Conservation (phyloP, 2,329 filamentous ascomycete genomes). For the Alternaria ethzedia region DNA sequence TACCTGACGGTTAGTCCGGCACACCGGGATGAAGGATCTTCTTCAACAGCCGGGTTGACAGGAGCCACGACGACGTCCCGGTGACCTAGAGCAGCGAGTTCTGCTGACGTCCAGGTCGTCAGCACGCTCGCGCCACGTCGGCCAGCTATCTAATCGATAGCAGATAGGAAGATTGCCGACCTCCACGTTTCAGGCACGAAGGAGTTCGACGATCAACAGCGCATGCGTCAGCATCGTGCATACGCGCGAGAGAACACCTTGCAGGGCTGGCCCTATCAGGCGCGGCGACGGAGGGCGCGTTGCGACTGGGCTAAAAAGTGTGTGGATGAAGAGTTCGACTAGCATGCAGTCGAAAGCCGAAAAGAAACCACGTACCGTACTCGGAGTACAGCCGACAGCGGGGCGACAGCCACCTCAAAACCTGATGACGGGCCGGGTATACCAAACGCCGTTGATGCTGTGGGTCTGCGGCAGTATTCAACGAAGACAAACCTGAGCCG, state of each 20-base stretch:
- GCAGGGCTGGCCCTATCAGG: not conserved
- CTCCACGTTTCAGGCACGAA: constrained; percentile 17
- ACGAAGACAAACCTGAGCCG: not conserved
- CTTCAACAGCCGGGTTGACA: constrained; percentile 2
- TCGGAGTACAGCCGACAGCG: constrained; percentile 1
- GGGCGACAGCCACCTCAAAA: not conserved
- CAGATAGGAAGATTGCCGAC: constrained; percentile 9
- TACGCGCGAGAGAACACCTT: constrained; percentile 4
- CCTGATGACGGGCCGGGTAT: not conserved
- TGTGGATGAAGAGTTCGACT: not conserved
- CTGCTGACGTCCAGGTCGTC: not conserved
- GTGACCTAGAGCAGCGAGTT: not conserved
- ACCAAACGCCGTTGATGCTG: not conserved
- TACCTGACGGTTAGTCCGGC: constrained; percentile 4
- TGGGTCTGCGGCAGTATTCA: constrained; percentile 4
- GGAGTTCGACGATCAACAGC: constrained; percentile 1
- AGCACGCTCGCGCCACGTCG: constrained; percentile 14
- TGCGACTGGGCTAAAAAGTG: not conserved
- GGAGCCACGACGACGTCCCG: constrained; percentile 1
- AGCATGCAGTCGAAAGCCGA: not conserved
- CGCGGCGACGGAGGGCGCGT: not conserved
- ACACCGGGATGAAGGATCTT: not conserved
- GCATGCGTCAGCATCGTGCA: constrained; percentile 9
- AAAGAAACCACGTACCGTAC: not conserved
- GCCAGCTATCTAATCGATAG: constrained; percentile 31